Base-by-base conservation (phyloP, 176 grass and related monocot genomes). In the Secale cereale region DNA sequence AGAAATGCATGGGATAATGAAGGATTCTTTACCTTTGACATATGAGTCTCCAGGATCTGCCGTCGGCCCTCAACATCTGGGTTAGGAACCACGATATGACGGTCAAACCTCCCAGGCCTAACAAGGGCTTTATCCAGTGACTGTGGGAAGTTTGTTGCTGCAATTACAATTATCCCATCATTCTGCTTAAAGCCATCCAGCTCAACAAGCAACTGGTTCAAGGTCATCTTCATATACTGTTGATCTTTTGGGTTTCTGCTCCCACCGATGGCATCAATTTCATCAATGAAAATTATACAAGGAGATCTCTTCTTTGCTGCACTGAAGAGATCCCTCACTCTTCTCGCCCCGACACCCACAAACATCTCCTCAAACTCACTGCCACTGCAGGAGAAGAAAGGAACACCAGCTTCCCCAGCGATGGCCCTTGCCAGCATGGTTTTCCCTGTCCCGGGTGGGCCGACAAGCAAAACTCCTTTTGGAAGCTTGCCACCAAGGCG, bases 321-420 rank as follows among this genome's bases (percentile, higher is more conserved):
- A 59, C 69, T 60, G 61, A 98, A 98, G 30, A 98, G 91, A 79
- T 98, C 93, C 37, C 96, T 88, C 56, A 98, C 96, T 78, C 96
- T 89, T 75, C 91, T 87, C 74, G 96, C 96, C 50, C 93, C 96
- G 4, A 98, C 93, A 43, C 95, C 95, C 59, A 98, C 95, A 78
- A 98, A 95, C 95, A 93, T 98, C 89, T 98, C 95, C 86, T 98
- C 93, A 91, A 98, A 98, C 48, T 98, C 95, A 46, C 92, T 93
- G 35, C 95, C 95, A 28, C 89, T 95, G 87, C 95, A 95, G 13
- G 95, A 98, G 85, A 98, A 98, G 87, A 98, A 98, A 66, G 96
- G 96, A 77, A 98, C 96, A 37, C 89, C 85, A 12, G 95, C 95
- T 90, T 98, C 95, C 54, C 95, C 95, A 70, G 95, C 95, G 29